A percentile compares a stretch with the other conserved stretches of the same genome.
Evolutionary conservation across 768 basidiomycete species (phyloP).

Genomic region (Pisolithus microcarpus): DNA sequence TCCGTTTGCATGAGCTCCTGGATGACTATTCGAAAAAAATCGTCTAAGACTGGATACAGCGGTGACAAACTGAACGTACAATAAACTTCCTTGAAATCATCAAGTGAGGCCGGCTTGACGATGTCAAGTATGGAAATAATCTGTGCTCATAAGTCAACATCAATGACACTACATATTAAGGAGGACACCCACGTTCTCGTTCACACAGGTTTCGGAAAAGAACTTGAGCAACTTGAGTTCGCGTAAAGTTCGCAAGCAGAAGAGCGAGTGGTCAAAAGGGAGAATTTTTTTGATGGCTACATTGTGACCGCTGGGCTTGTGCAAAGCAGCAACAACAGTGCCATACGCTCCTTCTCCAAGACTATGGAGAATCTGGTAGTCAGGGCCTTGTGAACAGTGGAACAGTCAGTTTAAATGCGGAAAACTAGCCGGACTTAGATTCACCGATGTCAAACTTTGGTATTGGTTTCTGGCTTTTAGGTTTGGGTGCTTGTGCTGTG

Average conservation of each 20-base stretch:
- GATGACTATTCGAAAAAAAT: conserved; percentile 40
- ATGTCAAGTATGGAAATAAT: conserved; percentile 93
- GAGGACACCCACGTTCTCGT: conserved; percentile 54
- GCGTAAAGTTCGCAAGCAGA: conserved; percentile 81
- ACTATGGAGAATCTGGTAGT: conserved; percentile 66
- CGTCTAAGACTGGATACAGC: conserved; percentile 4
- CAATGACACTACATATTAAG: no score
- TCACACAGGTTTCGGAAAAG: conserved; percentile 72
- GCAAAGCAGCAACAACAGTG: conserved; percentile 82
- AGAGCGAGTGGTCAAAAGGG: conserved; percentile 91
- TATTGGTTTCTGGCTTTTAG: conserved; percentile 54
- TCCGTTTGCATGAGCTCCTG: conserved; percentile 91
- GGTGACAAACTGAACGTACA: conserved; percentile 34
- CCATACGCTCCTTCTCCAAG: conserved; percentile 89
- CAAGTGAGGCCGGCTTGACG: conserved; percentile 67
- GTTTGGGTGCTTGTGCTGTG: conserved; percentile 7
- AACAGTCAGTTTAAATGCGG: background rate
- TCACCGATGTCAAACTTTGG: conserved; percentile 70
- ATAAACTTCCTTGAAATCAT: conserved; percentile 83
- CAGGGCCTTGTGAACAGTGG: conserved; percentile 41
- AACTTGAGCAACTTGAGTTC: conserved; percentile 88
- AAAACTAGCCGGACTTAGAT: conserved; percentile 6
- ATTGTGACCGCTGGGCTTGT: conserved; percentile 71
- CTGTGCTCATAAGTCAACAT: conserved; percentile 28
- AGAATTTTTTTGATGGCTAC: conserved; percentile 96